A percentile compares a stretch with the other conserved stretches of the same genome.
phyloP scores from a whole-genome alignment of 2,329 filamentous ascomycete species.

The Scytalidium sp. region DNA sequence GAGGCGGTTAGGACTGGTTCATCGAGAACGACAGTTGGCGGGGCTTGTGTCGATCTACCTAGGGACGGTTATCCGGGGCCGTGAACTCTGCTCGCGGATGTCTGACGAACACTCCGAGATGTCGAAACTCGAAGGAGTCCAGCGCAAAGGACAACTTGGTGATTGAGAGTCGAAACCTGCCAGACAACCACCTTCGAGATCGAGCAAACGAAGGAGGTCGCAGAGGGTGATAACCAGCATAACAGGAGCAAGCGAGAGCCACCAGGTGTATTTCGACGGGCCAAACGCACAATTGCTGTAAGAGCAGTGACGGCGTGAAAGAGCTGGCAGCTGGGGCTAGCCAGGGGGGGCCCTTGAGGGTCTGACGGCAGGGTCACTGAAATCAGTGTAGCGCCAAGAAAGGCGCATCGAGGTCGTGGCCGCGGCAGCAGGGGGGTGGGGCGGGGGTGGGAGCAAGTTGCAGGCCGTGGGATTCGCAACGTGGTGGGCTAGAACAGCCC shows the following conservation, averaged over 20 bases:
- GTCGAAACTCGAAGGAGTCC: background rate
- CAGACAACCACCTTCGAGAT: constrained; percentile 8
- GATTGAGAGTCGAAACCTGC: constrained; percentile 11
- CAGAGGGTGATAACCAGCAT: constrained; percentile 13
- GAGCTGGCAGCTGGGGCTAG: constrained; percentile 1
- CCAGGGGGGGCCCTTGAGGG: background rate
- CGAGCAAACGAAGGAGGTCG: constrained; percentile 11
- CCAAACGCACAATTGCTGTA: constrained; percentile 15
- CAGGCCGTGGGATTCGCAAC: no score
- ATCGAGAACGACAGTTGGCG: constrained; percentile 9
- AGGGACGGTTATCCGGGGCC: background rate
- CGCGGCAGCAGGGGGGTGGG: background rate
- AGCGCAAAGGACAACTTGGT: constrained; percentile 1
- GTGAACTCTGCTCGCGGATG: no score
- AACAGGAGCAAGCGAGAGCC: constrained; percentile 13
- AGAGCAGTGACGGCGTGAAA: constrained; percentile 5
- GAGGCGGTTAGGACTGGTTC: constrained; percentile 15
- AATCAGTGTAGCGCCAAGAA: background rate
- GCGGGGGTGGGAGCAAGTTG: no score
- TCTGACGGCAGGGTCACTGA: background rate
- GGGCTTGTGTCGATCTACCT: background rate
- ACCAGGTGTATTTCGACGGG: constrained; percentile 20
- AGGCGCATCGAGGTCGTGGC: background rate
- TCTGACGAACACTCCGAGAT: no score
- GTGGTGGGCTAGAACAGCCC: no score